phyloP scores from a whole-genome alignment of 2,329 filamentous ascomycete genomes.

The Aspergillus sp. region DNA sequence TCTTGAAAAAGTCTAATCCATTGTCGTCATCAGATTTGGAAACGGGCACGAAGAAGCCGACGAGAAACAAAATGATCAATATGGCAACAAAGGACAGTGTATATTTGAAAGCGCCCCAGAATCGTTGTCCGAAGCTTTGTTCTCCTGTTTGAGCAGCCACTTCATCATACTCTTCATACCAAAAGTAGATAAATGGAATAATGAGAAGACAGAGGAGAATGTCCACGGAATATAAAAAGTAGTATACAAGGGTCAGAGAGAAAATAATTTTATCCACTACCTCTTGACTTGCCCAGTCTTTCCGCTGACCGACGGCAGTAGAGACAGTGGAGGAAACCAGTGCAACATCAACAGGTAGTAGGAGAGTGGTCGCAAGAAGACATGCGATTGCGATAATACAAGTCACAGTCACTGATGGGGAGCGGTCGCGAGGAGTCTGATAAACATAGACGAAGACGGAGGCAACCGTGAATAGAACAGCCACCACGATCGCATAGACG shows the following conservation, averaged over 20 bases:
- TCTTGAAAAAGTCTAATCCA: constrained; percentile 91
- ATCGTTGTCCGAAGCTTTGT: constrained; percentile 70
- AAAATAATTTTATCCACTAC: constrained; percentile 76
- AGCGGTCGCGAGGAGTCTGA: constrained; percentile 86
- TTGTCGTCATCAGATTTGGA: constrained; percentile 68
- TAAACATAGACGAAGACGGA: constrained; percentile 89
- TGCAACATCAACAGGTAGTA: constrained; percentile 93
- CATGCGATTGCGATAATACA: constrained; percentile 85
- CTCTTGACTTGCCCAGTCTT: constrained; percentile 90
- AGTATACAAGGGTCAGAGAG: constrained; percentile 88
- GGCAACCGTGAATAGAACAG: constrained; percentile 74
- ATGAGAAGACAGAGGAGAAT: constrained; percentile 85
- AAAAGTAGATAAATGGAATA: constrained; percentile 96
- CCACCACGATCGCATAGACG: constrained; percentile 82
- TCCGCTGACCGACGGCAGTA: constrained; percentile 76
- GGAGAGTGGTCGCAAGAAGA: constrained; percentile 86
- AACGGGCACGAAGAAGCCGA: constrained; percentile 92
- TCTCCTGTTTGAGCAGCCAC: constrained; percentile 79
- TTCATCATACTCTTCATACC: constrained; percentile 96
- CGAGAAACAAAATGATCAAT: constrained; percentile 75
- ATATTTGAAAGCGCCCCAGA: constrained; percentile 89
- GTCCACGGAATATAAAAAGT: constrained; percentile 88
- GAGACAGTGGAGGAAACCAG: constrained; percentile 87
- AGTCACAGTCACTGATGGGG: constrained; percentile 77
- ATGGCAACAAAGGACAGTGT: constrained; percentile 82